Evolutionary conservation across 352 stramenopile genomes (phyloP).

Genomic region (Pythium brachiatum): DNA sequence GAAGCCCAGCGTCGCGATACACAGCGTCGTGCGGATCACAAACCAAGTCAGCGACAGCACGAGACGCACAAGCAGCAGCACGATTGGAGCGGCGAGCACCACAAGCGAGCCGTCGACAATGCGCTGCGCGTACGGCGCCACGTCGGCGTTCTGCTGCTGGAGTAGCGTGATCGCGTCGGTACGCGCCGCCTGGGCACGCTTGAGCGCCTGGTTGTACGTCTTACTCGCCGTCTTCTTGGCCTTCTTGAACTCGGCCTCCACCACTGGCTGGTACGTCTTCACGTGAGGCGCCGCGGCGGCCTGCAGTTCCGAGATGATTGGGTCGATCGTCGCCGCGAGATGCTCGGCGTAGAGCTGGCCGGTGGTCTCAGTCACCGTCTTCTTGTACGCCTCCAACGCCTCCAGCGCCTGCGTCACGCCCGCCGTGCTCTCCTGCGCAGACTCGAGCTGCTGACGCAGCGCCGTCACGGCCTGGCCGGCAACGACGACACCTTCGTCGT

Average conservation of each 20-base stretch:
- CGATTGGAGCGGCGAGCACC: constrained; percentile 44
- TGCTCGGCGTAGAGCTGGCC: constrained; percentile 70
- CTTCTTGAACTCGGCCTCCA: constrained; percentile 44
- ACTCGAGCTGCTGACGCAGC: constrained; percentile 37
- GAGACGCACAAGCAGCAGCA: constrained; percentile 47
- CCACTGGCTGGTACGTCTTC: constrained; percentile 48
- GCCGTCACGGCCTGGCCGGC: constrained; percentile 34
- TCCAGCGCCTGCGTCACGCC: constrained; percentile 52
- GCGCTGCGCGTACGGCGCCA: constrained; percentile 58
- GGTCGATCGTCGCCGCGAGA: constrained; percentile 59
- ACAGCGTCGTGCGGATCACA: constrained; percentile 49
- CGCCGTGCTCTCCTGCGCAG: constrained; percentile 41
- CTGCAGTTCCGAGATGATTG: constrained; percentile 53
- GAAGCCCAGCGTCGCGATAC: constrained; percentile 48
- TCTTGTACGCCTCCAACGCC: constrained; percentile 44
- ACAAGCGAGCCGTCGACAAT: constrained; percentile 63
- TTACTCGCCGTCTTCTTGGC: constrained; percentile 34
- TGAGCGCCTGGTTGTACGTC: constrained; percentile 43
- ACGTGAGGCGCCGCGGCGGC: constrained; percentile 50
- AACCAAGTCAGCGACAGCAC: constrained; percentile 55
- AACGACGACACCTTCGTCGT: constrained; percentile 69
- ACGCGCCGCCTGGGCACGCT: constrained; percentile 43
- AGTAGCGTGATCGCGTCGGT: constrained; percentile 52
- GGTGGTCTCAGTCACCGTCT: constrained; percentile 39
- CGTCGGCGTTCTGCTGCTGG: constrained; percentile 57